Evolutionary conservation across 2,329 filamentous ascomycete species (phyloP).

Genomic region (Alternaria arbusti): DNA sequence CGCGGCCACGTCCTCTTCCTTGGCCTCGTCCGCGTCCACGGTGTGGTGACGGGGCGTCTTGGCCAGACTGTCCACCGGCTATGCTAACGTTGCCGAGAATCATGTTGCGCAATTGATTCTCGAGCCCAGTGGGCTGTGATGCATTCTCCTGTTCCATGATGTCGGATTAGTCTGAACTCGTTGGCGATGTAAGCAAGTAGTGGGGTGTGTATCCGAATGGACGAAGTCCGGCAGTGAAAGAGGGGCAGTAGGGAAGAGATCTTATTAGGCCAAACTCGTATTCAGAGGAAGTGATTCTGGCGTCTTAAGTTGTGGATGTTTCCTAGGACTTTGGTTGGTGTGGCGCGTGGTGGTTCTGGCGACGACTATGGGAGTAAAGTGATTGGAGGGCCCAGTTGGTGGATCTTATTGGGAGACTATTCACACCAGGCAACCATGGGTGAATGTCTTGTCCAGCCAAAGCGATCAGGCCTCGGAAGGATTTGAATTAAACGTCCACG

Average conservation of each 20-base stretch:
- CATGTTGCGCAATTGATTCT: slow-evolving; percentile 65
- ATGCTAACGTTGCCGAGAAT: slow-evolving; percentile 62
- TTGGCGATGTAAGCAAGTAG: neutral
- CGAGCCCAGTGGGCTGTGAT: slow-evolving; percentile 38
- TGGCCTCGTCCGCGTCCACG: slow-evolving; percentile 17
- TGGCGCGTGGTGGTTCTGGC: neutral
- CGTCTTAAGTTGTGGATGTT: neutral
- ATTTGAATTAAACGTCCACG: neutral
- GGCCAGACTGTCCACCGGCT: slow-evolving; percentile 20
- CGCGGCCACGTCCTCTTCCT: slow-evolving; percentile 25
- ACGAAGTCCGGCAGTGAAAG: neutral
- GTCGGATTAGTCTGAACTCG: neutral
- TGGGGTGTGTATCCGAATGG: neutral
- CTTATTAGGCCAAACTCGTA: neutral
- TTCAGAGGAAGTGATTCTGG: neutral
- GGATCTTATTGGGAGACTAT: neutral
- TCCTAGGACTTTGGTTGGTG: neutral
- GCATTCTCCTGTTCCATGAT: slow-evolving; percentile 25
- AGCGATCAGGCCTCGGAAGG: neutral
- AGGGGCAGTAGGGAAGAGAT: neutral
- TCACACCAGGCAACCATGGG: neutral
- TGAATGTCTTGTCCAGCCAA: neutral
- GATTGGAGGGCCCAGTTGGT: neutral
- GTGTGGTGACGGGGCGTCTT: slow-evolving; percentile 20
- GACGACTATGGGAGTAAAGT: neutral